phyloP scores from a whole-genome alignment of 225 moss, liverwort and hornwort genomes.

The Bryum argenteum region DNA sequence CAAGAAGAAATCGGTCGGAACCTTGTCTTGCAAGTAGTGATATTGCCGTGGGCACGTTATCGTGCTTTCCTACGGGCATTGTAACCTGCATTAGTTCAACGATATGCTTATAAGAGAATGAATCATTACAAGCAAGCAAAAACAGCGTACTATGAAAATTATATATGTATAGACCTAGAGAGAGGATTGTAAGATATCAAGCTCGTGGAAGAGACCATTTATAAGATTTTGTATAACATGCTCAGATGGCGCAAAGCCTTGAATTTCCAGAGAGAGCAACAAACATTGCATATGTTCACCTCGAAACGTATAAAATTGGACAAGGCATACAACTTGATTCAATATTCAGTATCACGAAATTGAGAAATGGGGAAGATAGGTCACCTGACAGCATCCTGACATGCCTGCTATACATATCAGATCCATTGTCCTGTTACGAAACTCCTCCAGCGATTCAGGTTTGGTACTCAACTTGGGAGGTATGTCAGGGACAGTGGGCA shows the following conservation, averaged over 20 bases:
- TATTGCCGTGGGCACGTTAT: constrained; percentile 68
- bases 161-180: not conserved
- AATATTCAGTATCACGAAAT: not conserved
- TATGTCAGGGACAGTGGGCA: constrained; percentile 88
- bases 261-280: not conserved
- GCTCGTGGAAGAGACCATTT: too few species aligned
- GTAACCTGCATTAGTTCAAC: constrained; percentile 60
- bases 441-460: constrained; percentile 61
- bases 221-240: too few species aligned
- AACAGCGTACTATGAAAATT: constrained; percentile 13
- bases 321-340: not conserved
- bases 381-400: constrained; percentile 97
- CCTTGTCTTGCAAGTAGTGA: constrained; percentile 91
- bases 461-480: constrained; percentile 79
- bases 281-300: not conserved
- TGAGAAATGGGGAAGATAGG: constrained; percentile 22
- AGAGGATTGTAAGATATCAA: not conserved
- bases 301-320: not conserved
- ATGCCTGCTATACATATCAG: constrained; percentile 81
- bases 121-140: not conserved
- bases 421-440: constrained; percentile 73
- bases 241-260: not conserved
- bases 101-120: constrained; percentile 14
- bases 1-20: constrained; percentile 88
- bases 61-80: constrained; percentile 70